Percentiles rank a stretch among this genome's conserved stretches.
phyloP scores from a whole-genome alignment of 1,139 yeast genomes.

The Lodderomyces margitis region DNA sequence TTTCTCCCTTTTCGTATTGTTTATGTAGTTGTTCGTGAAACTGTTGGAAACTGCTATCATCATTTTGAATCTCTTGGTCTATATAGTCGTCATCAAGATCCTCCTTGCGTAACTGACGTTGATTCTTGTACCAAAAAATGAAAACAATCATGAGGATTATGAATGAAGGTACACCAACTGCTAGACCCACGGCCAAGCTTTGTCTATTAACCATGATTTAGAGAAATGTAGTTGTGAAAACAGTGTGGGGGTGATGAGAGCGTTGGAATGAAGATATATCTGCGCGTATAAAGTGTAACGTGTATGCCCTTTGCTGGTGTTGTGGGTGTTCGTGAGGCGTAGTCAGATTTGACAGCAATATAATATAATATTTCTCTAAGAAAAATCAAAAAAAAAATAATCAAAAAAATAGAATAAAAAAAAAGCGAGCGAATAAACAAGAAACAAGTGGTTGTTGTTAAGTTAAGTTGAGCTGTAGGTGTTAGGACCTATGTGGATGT shows the following conservation, averaged over 20 bases:
- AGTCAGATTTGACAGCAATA: background rate
- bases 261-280: background rate
- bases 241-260: too few species aligned
- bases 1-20: constrained; percentile 1
- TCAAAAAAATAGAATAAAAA: background rate
- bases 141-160: constrained; percentile 24
- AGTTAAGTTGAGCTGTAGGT: too few species aligned
- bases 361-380: too few species aligned
- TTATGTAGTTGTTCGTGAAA: constrained; percentile 34
- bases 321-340: background rate
- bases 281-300: background rate
- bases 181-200: constrained; percentile 39
- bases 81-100: constrained; percentile 30
- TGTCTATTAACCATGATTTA: constrained; percentile 21
- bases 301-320: too few species aligned
- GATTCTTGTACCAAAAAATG: constrained; percentile 30
- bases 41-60: constrained; percentile 36
- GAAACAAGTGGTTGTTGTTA: too few species aligned
- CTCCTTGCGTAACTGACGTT: constrained; percentile 32
- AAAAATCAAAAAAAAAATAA: too few species aligned
- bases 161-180: constrained; percentile 42
- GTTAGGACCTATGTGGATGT: too few species aligned
- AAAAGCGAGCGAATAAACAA: background rate
- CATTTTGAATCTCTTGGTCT: constrained; percentile 36
- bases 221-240: too few species aligned